phyloP scores from a whole-genome alignment of 2,329 filamentous ascomycete genomes.

The Thermomyces lanuginosus region DNA sequence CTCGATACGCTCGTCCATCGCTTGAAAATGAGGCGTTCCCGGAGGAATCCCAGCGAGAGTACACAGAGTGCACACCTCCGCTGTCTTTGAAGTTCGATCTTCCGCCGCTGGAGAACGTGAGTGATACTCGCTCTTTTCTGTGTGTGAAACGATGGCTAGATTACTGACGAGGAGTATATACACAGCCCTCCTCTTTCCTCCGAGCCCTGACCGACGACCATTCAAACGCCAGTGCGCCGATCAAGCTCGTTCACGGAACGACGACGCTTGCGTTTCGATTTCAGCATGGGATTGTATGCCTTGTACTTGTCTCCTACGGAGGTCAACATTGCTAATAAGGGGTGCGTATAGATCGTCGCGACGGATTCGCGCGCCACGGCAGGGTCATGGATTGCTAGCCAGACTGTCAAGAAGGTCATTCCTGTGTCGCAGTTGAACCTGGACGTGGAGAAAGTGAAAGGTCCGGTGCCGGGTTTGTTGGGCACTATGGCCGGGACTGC shows the following conservation, averaged over 20 bases:
- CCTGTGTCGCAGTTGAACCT: constrained; percentile 25
- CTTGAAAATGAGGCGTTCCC: constrained; percentile 56
- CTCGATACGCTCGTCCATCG: constrained; percentile 71
- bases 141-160: background rate
- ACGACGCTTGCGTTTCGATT: constrained; percentile 97
- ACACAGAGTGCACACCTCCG: constrained; percentile 52
- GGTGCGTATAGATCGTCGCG: constrained; percentile 53
- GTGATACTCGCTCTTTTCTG: constrained; percentile 16
- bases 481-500: constrained; percentile 98
- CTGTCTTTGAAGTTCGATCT: constrained; percentile 88
- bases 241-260: constrained; percentile 98
- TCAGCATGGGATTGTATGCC: constrained; percentile 65
- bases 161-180: constrained; percentile 4
- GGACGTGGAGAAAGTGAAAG: constrained; percentile 20
- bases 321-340: background rate
- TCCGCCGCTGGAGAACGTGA: constrained; percentile 77
- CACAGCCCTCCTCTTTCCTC: constrained; percentile 78
- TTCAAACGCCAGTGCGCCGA: constrained; percentile 89
- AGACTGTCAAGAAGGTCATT: constrained; percentile 99
- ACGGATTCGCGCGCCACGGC: constrained; percentile 95
- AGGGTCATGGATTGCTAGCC: constrained; percentile 97
- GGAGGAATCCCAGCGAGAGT: constrained; percentile 58
- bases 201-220: constrained; percentile 94
- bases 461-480: constrained; percentile 42
- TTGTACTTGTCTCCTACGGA: background rate